Base-by-base conservation (phyloP, 441 rosid species). In the California macrophylla region DNA sequence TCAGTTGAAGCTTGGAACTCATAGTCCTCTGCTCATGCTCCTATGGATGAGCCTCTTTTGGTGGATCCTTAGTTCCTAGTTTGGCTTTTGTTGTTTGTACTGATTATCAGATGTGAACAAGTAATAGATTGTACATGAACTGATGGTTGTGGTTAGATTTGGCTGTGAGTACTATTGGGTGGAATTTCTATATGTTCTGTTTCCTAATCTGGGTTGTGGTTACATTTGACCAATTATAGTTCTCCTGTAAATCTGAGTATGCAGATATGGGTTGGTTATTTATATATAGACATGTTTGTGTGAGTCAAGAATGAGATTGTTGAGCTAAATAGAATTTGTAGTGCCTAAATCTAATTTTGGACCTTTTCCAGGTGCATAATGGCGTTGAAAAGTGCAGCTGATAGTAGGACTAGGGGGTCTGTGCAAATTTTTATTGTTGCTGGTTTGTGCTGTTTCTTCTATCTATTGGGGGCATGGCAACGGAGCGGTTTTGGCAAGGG, bases 381-480 rank as follows among this genome's bases (percentile, higher is more conserved):
- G 66, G 66, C 12, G 13, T 26, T 9, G 0, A 64, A 64, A 64
- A 29, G 0, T 30, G 28, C 66, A 24, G 20, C 66, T 56, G 72
- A 69, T 23, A 60, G 72, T 61, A 56, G 66, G 54, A n/a, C 72
- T 2, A 58, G 72, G 12, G 12, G 72, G 34, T 58, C 66, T 4
- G 21, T 69, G n/a, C 72, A 69, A 26, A 60, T 69, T 0, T 58
- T 69, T 3, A 61, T 69, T 16, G 66, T 36, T 1, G 52, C 47
- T 23, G 72, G 72, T 6, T 61, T 69, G 66, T 69, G 72, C 66
- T 69, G 72, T 38, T 69, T 69, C 72, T 69, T 69, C 66, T 69
- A 69, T 40, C 3, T 69, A 29, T 38, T 69, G 47, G 72, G 72
- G 34, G 66, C 72, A 13, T 69, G 72, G 72, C 72, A 56, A 15